A percentile compares a stretch with the other conserved stretches of the same genome.
phyloP scores from a whole-genome alignment of 306 rosid genomes.

The Rosa multiflora region DNA sequence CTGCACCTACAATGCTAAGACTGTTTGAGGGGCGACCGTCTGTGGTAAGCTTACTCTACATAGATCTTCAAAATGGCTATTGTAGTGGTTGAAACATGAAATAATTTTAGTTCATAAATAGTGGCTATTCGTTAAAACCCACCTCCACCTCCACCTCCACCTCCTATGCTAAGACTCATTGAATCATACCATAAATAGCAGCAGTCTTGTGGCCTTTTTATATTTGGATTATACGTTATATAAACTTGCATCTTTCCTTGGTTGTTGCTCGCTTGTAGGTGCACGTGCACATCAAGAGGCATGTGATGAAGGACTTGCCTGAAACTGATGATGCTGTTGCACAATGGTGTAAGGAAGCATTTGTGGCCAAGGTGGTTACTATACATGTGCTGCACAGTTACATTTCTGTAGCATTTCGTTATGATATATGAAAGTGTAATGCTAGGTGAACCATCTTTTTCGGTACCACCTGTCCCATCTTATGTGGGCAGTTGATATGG shows the following conservation, averaged over 20 bases:
- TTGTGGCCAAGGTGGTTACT: conserved; percentile 67
- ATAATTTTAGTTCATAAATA: neutral
- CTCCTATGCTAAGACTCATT: neutral
- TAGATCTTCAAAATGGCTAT: conserved; percentile 10
- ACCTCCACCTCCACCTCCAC: neutral
- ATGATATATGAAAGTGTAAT: neutral
- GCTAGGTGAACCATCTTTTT: neutral
- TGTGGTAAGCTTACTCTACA: conserved; percentile 57
- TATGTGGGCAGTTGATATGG: neutral
- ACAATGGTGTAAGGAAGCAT: conserved; percentile 92
- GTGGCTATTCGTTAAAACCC: neutral
- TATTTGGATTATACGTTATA: neutral
- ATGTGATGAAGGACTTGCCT: conserved; percentile 80
- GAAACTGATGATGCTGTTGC: conserved; percentile 87
- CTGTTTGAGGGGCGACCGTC: conserved; percentile 83
- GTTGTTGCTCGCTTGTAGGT: conserved; percentile 46
- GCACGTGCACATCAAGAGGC: conserved; percentile 90
- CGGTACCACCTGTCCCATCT: neutral
- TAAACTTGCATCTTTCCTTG: neutral
- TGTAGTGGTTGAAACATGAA: neutral
- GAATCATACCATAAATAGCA: neutral
- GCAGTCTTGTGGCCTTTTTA: neutral
- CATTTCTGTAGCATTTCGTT: neutral
- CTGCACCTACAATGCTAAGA: conserved; percentile 90
- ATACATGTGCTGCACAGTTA: neutral